Percentiles rank a stretch among this genome's conserved stretches.
Evolutionary conservation across 2,329 filamentous ascomycete species (phyloP).

Genomic region (Elsinoe fawcettii): DNA sequence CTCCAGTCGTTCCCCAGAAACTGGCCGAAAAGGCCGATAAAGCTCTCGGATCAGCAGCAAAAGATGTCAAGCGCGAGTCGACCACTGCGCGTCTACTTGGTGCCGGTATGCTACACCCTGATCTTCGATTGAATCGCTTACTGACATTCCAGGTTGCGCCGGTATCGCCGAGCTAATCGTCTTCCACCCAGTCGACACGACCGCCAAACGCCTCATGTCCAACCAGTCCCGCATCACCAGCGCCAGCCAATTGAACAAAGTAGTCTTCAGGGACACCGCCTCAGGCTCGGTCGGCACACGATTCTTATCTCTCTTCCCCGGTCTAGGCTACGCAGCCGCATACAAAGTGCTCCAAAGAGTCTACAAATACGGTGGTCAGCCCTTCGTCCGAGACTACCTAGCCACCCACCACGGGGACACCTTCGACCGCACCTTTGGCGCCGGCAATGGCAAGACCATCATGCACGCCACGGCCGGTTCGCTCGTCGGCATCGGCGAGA

Average conservation of each 20-base stretch:
- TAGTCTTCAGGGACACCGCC: conserved; percentile 91
- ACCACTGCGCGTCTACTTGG: conserved; percentile 80
- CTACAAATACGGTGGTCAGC: conserved; percentile 98
- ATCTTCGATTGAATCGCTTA: conserved; percentile 12
- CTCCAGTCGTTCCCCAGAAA: conserved; percentile 20
- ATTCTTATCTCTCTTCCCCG: conserved; percentile 93
- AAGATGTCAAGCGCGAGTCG: conserved; percentile 74
- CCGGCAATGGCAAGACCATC: conserved; percentile 95
- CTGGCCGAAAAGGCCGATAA: conserved; percentile 21
- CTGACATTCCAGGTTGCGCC: conserved; percentile 59
- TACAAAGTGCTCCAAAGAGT: conserved; percentile 97
- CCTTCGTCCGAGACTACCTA: conserved; percentile 86
- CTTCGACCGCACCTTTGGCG: conserved; percentile 86
- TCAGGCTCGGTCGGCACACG: conserved; percentile 61
- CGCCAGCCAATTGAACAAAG: conserved; percentile 64
- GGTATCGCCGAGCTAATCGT: conserved; percentile 88
- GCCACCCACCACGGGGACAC: conserved; percentile 67
- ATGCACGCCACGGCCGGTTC: conserved; percentile 95
- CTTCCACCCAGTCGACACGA: conserved; percentile 96
- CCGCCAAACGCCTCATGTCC: conserved; percentile 98
- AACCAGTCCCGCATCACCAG: conserved; percentile 63
- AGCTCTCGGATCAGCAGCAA: conserved; percentile 40
- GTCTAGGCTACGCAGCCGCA: conserved; percentile 90
- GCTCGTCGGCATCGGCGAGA: conserved; percentile 95
- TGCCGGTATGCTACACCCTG: conserved; percentile 58